Conservation (phyloP, 352 stramenopile species). For the Globisporangium abappressorium region DNA sequence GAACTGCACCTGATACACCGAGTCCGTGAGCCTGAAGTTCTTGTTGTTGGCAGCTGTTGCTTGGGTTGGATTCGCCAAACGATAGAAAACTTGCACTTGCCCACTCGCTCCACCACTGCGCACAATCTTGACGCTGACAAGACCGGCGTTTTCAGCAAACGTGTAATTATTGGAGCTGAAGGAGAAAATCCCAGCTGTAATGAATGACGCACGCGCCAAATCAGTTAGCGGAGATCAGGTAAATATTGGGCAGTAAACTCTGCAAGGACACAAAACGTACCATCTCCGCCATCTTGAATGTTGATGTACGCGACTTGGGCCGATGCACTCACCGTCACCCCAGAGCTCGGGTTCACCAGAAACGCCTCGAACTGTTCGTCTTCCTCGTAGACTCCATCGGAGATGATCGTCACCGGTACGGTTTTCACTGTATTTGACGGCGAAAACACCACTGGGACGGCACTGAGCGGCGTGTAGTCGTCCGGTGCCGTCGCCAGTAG, state of each 20-base stretch:
- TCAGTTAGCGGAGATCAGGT: neutral
- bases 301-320: constrained; percentile 31
- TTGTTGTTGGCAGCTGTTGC: constrained; percentile 60
- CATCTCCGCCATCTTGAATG: constrained; percentile 35
- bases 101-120: constrained; percentile 40
- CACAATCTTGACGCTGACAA: constrained; percentile 46
- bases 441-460: constrained; percentile 28
- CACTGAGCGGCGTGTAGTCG: constrained; percentile 34
- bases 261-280: constrained; percentile 22
- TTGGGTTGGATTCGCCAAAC: constrained; percentile 35
- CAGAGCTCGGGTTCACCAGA: constrained; percentile 24
- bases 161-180: constrained; percentile 54
- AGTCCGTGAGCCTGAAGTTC: constrained; percentile 48
- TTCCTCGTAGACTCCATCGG: constrained; percentile 47
- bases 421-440: constrained; percentile 25
- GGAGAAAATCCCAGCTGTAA: constrained; percentile 47
- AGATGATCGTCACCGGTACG: constrained; percentile 33
- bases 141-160: constrained; percentile 43
- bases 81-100: constrained; percentile 40
- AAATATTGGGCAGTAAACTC: no score
- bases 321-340: constrained; percentile 17
- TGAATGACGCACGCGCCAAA: neutral
- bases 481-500: constrained; percentile 19
- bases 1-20: constrained; percentile 44
- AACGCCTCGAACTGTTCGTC: constrained; percentile 42